A percentile compares a stretch with the other conserved stretches of the same genome.
phyloP scores from a whole-genome alignment of 2,329 filamentous ascomycete species.

The Colletotrichum brevisporum region DNA sequence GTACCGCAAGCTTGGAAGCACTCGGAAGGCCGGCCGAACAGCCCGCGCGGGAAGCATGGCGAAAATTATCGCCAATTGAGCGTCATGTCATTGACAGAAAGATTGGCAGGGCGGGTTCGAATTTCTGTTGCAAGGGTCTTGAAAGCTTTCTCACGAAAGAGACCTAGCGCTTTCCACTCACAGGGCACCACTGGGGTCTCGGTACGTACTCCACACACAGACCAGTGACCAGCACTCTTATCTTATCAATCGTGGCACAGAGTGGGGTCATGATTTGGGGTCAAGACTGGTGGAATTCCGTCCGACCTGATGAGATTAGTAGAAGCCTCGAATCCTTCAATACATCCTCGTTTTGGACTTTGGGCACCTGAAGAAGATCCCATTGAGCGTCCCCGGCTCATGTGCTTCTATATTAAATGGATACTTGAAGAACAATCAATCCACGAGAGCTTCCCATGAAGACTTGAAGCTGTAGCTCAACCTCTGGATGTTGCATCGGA shows the following conservation, averaged over 20 bases:
- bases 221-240: background rate
- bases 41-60: slow-evolving; percentile 47
- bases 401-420: too few relatives aligned
- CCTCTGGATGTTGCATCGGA: too few relatives aligned
- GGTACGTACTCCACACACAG: slow-evolving; percentile 12
- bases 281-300: too few relatives aligned
- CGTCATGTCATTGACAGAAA: slow-evolving; percentile 26
- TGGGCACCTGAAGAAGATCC: too few relatives aligned
- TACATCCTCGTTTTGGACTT: too few relatives aligned
- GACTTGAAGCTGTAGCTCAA: too few relatives aligned
- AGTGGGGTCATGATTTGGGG: too few relatives aligned
- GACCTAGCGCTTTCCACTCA: slow-evolving; percentile 10
- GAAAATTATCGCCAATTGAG: slow-evolving; percentile 27
- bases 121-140: slow-evolving; percentile 32
- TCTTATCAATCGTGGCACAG: background rate
- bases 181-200: background rate
- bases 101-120: slow-evolving; percentile 9
- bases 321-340: too few relatives aligned
- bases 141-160: slow-evolving; percentile 23
- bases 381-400: too few relatives aligned
- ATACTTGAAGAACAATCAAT: too few relatives aligned
- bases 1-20: slow-evolving; percentile 9
- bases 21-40: slow-evolving; percentile 40
- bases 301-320: too few relatives aligned
- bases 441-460: too few relatives aligned